Percentiles rank a stretch among this genome's conserved stretches.
These are phyloP conservation scores for Pseudogymnoascus sp. DNA, from an alignment of 2,329 filamentous ascomycete genomes.

Conservation along the genomic window DNA sequence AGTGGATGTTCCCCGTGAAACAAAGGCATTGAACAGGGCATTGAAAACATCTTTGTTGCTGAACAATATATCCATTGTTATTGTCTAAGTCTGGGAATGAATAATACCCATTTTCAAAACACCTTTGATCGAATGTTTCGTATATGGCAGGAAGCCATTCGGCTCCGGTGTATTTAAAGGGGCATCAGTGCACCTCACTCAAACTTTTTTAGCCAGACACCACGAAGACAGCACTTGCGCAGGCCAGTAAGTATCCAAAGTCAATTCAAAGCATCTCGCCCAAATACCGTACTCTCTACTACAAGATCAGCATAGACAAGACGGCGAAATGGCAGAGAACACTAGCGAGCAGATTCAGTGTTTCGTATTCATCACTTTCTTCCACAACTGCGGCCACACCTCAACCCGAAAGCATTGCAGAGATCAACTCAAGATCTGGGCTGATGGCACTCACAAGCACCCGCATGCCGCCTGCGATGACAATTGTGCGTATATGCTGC, in stretches of 20 bases:
- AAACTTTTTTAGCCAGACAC: not conserved
- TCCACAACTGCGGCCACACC: not conserved
- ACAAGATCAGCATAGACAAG: not conserved
- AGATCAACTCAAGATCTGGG: not conserved
- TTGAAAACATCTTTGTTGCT: not conserved
- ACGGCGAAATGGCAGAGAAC: not conserved
- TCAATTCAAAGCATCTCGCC: not conserved
- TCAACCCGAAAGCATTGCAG: not conserved
- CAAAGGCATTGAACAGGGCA: not conserved
- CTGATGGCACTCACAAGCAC: not conserved
- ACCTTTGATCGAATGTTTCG: not conserved
- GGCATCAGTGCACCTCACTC: not conserved
- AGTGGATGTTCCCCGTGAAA: not conserved
- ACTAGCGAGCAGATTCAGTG: not conserved
- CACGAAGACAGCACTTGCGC: not conserved
- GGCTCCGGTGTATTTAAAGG: not conserved
- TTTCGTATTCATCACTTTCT: constrained; percentile 1
- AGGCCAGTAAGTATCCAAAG: not conserved
- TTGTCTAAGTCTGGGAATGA: not conserved
- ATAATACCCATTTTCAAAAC: not conserved
- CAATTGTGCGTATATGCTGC: not conserved
- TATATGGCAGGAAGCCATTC: not conserved
- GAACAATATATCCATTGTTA: not conserved
- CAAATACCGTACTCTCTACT: not conserved
- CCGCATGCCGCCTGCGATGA: not conserved